Base-by-base conservation (phyloP, 257 asterid species). In the Ilex asprella region DNA sequence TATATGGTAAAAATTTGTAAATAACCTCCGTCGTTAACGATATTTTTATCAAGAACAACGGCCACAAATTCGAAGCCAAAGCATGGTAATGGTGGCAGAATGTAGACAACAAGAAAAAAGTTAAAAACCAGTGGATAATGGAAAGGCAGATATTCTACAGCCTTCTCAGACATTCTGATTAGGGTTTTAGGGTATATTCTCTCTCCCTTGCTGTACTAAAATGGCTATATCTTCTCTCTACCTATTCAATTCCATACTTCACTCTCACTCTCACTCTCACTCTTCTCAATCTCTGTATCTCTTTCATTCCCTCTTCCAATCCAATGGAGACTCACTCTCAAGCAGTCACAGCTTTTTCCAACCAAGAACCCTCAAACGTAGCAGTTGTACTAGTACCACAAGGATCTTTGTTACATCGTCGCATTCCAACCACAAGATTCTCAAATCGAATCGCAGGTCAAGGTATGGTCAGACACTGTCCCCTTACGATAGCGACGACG, bases 371-470 rank as follows among this genome's bases (percentile, higher is more conserved):
- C 41, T 35, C 41, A 35, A 35, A 35, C 41, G 41, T 3, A 35
- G 41, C 5, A 35, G 41, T 3, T 1, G 41, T 0, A 35, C 0
- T 8, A 35, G 41, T 35, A 35, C 41, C 41, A 35, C 41, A 3
- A 4, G 41, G 8, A 35, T 78, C 9, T 72, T 69, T 1, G 91
- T 85, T 21, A 73, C 72, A 41, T 85, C 96, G 6, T 84, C 96
- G 16, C 96, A 90, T 67, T 83, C 97, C 61, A 87, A 79, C 69
- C 82, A 84, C 6, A 90, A 75, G 77, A 80, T 87, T 72, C 66
- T 87, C 69, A 87, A 87, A 80, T 67, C 85, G 66, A 90, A 87
- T n/a, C 86, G 86, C 60, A 87, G 79, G 75, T 81, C 96, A 60
- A 76, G 86, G 78, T 63, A 73, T 61, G 96, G 91, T 16, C 84